Conservation (phyloP, 2,329 filamentous ascomycete genomes). For the Exserohilum turcica region DNA sequence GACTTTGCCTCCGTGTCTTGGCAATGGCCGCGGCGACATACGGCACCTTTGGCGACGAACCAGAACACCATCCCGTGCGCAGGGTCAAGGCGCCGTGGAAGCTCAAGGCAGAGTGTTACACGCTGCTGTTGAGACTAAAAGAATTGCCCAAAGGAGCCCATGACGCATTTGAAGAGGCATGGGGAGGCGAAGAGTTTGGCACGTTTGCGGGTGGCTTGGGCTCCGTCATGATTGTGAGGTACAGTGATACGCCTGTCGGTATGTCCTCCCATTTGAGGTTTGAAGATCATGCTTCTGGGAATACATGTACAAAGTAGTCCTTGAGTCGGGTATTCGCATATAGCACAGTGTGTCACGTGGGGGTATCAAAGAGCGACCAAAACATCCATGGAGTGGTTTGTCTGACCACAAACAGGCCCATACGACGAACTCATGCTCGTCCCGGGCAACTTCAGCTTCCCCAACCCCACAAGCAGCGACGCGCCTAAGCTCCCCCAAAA, state of each 20-base stretch:
- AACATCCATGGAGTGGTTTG: no score
- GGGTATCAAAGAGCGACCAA: not conserved
- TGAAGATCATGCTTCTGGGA: not conserved
- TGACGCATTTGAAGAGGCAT: slow-evolving; percentile 30
- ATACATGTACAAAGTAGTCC: no score
- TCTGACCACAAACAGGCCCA: slow-evolving; percentile 24
- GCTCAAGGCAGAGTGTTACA: slow-evolving; percentile 32
- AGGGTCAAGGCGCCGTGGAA: slow-evolving; percentile 33
- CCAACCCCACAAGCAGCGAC: slow-evolving; percentile 10
- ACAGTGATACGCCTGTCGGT: slow-evolving; percentile 41
- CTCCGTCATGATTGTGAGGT: slow-evolving; percentile 36
- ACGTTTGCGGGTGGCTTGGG: slow-evolving; percentile 37
- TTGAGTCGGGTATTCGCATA: not conserved
- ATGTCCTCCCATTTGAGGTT: slow-evolving; percentile 13
- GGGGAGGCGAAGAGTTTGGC: slow-evolving; percentile 20
- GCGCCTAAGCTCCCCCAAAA: slow-evolving; percentile 28
- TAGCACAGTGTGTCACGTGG: not conserved
- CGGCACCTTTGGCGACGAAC: not conserved
- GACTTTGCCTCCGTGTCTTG: not conserved
- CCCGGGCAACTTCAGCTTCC: slow-evolving; percentile 38
- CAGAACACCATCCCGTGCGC: slow-evolving; percentile 26
- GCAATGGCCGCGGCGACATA: not conserved
- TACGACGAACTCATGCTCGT: slow-evolving; percentile 44
- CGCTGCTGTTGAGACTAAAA: slow-evolving; percentile 31
- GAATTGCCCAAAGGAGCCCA: slow-evolving; percentile 34